Conservation (phyloP, 2,329 filamentous ascomycete genomes). For the Colletotrichum paranaense region DNA sequence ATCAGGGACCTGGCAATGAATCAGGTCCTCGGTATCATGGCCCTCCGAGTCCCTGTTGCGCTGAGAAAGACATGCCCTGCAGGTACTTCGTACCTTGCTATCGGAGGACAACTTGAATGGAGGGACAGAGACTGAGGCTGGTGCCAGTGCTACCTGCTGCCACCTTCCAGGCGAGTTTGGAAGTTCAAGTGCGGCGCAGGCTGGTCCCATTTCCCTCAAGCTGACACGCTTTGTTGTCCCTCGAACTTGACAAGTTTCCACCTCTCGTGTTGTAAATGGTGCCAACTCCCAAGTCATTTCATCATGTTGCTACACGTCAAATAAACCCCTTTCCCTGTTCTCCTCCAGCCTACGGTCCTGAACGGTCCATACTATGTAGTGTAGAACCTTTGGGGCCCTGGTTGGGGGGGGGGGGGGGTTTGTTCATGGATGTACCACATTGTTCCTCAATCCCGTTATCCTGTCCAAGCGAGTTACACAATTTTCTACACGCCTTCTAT, state of each 20-base stretch:
- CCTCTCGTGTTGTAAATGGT: not conserved
- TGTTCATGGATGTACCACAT: not conserved
- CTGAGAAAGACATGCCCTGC: not conserved
- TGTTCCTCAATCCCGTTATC: not conserved
- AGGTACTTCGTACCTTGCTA: not conserved
- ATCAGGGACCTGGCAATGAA: not conserved
- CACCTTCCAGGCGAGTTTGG: not conserved
- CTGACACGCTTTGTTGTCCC: not conserved
- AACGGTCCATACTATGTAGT: not conserved
- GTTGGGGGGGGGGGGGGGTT: not conserved
- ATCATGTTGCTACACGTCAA: not conserved
- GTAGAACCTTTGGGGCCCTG: not conserved
- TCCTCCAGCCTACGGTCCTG: not conserved
- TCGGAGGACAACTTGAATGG: not conserved
- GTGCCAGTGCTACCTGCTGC: not conserved
- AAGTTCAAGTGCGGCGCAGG: not conserved
- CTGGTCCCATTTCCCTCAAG: not conserved
- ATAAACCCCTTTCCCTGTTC: not conserved
- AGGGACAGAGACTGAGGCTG: not conserved
- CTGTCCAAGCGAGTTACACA: conserved; percentile 16
- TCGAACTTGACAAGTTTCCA: not conserved
- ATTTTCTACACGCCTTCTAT: conserved; percentile 12
- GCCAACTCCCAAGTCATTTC: not conserved
- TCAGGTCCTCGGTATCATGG: not conserved
- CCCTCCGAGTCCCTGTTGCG: not conserved